These are phyloP conservation scores for Pseudonitzschia pungens DNA, from an alignment of 108 stramenopile genomes.

Conservation along the genomic window DNA sequence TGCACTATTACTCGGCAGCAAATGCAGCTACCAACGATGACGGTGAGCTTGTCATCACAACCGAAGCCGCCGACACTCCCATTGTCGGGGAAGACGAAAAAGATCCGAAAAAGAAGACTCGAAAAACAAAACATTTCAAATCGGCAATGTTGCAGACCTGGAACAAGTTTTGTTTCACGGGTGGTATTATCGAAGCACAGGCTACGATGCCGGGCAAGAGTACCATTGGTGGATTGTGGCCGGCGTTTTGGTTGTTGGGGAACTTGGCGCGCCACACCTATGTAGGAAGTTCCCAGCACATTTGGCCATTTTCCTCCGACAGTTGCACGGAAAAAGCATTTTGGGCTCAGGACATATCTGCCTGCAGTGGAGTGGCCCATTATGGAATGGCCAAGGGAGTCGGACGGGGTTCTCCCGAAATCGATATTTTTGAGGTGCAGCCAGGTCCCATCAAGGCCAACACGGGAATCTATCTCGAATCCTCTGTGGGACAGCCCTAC, in stretches of 20 bases:
- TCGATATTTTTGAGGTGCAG: slow-evolving; percentile 95
- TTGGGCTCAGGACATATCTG: slow-evolving; percentile 67
- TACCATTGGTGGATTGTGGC: slow-evolving; percentile 93
- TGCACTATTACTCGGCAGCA: slow-evolving; percentile 87
- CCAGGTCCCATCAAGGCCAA: slow-evolving; percentile 69
- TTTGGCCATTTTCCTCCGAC: slow-evolving; percentile 86
- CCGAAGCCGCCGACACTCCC: slow-evolving; percentile 72
- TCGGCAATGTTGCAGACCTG: slow-evolving; percentile 95
- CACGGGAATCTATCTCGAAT: slow-evolving; percentile 55
- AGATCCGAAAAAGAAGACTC: slow-evolving; percentile 48
- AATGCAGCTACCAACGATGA: slow-evolving; percentile 71
- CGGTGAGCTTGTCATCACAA: slow-evolving; percentile 85
- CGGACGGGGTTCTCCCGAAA: slow-evolving; percentile 98
- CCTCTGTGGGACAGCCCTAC: slow-evolving; percentile 88
- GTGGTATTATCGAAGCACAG: slow-evolving; percentile 91
- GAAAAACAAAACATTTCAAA: slow-evolving; percentile 79
- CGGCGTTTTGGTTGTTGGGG: slow-evolving; percentile 97
- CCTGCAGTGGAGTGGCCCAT: slow-evolving; percentile 80
- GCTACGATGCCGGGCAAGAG: slow-evolving; percentile 83
- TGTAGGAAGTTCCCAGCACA: slow-evolving; percentile 84
- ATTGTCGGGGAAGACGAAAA: slow-evolving; percentile 86
- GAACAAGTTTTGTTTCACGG: slow-evolving; percentile 99
- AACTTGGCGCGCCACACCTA: slow-evolving; percentile 96
- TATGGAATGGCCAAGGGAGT: slow-evolving; percentile 75
- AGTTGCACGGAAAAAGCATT: slow-evolving; percentile 60